Base-by-base conservation (phyloP, 2,329 filamentous ascomycete species). In the Phialocephala subalpina region DNA sequence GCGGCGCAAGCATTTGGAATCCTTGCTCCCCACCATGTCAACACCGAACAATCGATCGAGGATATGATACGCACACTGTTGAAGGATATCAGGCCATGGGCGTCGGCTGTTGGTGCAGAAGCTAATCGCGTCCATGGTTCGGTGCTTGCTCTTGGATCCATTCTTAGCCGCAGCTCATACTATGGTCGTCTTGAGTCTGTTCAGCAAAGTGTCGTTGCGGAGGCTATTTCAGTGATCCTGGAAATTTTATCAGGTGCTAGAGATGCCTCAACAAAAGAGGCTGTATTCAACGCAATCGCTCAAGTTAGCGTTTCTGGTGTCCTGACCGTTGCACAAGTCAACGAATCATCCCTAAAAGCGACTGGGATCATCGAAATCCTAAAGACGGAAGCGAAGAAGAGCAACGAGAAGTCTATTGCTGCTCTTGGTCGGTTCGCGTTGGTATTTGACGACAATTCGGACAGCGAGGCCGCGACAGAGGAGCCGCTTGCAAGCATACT, bases 391-490 rank as follows among this genome's bases (percentile, higher is more conserved):
- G 90, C 92, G 11, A 96, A 94, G 75, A 89, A 91, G 64, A 92
- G 93, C 9, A 92, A 92, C 64, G 94, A 97, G 73, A 89, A 86
- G 64, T 92, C 95, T 0, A 95, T 97, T 58, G 79, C 87, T n/a
- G 88, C 92, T 2, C 82, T 98, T 5, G 96, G 96, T 0, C 86
- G 92, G 57, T 80, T 98, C 2, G 89, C 91, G 0, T 86, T 93
- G 60, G 86, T 90, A 0, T 78, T 88, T 2, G 79, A 82, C 14
- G 81, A 85, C 38, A 78, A 82, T 47, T 71, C 74, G 0, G 69
- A 76, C 3, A 73, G 73, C 1, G 75, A 79, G 1, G 73, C 77
- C 1, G 75, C 73, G 70, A 73, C 79, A 25, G 58, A 70, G 4
- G 79, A 77, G 14, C 69, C 78, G 1, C 77, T 92, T 1, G 79